These are phyloP conservation scores for Alternaria burnsii DNA, from an alignment of 2,329 filamentous ascomycete species.

Conservation along the genomic window DNA sequence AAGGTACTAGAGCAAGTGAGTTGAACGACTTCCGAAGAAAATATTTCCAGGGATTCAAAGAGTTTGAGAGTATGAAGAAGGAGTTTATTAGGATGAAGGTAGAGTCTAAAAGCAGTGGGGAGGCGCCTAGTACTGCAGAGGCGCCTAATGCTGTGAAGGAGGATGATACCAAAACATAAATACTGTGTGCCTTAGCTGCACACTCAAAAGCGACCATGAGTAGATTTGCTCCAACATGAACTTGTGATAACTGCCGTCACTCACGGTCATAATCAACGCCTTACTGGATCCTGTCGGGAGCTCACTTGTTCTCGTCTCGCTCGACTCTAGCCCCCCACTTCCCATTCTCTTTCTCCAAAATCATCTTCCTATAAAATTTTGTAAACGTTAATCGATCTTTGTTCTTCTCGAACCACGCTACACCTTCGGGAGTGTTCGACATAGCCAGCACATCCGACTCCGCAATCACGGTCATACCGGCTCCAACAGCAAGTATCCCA, in stretches of 20 bases:
- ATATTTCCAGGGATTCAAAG: slow-evolving; percentile 54
- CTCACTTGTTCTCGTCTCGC: not conserved
- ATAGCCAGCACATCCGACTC: not conserved
- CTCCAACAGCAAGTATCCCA: not conserved
- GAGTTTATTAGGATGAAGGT: slow-evolving; percentile 38
- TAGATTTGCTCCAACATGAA: not conserved
- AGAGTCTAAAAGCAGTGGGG: not conserved
- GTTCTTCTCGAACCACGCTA: not conserved
- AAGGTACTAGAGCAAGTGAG: slow-evolving; percentile 67
- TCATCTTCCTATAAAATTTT: not conserved
- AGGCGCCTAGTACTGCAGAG: not conserved
- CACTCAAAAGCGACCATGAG: not conserved
- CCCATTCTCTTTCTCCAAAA: not conserved
- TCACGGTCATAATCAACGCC: not conserved
- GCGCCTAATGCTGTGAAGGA: not conserved
- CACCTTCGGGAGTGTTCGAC: not conserved
- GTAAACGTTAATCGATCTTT: not conserved
- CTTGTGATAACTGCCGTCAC: not conserved
- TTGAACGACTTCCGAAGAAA: slow-evolving; percentile 73
- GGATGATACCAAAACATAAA: not conserved
- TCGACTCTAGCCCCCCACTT: not conserved
- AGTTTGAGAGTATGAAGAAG: slow-evolving; percentile 43
- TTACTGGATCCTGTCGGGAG: not conserved
- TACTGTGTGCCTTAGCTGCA: not conserved
- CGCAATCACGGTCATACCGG: not conserved